Conservation (phyloP, 2,329 filamentous ascomycete genomes). For the Exophiala bonariae region DNA sequence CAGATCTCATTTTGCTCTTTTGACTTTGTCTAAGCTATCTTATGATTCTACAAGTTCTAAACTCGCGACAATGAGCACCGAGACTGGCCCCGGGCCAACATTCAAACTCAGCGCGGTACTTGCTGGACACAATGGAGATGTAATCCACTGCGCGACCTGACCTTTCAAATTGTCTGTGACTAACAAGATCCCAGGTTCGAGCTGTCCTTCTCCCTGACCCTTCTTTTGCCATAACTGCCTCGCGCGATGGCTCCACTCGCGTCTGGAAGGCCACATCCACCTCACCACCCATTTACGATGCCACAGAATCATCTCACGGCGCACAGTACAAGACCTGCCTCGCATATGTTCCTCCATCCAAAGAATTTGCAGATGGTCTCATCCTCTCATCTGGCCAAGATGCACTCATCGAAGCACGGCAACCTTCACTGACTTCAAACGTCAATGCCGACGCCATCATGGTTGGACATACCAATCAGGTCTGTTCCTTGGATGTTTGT, state of each 20-base stretch:
- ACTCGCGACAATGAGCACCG: neutral
- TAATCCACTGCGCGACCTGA: slow-evolving; percentile 47
- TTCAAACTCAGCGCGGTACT: slow-evolving; percentile 86
- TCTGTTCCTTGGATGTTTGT: slow-evolving; percentile 81
- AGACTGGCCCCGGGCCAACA: slow-evolving; percentile 6
- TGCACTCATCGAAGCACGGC: slow-evolving; percentile 85
- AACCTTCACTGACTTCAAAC: slow-evolving; percentile 63
- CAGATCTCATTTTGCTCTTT: too few species aligned
- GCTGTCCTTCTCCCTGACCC: slow-evolving; percentile 75
- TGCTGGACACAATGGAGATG: slow-evolving; percentile 88
- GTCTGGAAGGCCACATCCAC: slow-evolving; percentile 72
- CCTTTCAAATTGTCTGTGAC: neutral
- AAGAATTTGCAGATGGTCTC: slow-evolving; percentile 72
- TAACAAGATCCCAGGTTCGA: slow-evolving; percentile 80
- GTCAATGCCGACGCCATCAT: slow-evolving; percentile 84
- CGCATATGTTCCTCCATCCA: slow-evolving; percentile 70
- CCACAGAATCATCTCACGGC: slow-evolving; percentile 75
- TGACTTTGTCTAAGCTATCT: too few species aligned
- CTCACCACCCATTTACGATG: slow-evolving; percentile 71
- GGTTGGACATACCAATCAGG: slow-evolving; percentile 81
- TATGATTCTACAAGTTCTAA: too few species aligned
- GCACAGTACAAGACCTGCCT: slow-evolving; percentile 86
- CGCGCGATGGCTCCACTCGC: slow-evolving; percentile 86
- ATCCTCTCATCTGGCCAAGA: slow-evolving; percentile 88
- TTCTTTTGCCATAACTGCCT: slow-evolving; percentile 76